Evolutionary conservation across 2,329 filamentous ascomycete species (phyloP).

Genomic region (Hypoxylon sp.): DNA sequence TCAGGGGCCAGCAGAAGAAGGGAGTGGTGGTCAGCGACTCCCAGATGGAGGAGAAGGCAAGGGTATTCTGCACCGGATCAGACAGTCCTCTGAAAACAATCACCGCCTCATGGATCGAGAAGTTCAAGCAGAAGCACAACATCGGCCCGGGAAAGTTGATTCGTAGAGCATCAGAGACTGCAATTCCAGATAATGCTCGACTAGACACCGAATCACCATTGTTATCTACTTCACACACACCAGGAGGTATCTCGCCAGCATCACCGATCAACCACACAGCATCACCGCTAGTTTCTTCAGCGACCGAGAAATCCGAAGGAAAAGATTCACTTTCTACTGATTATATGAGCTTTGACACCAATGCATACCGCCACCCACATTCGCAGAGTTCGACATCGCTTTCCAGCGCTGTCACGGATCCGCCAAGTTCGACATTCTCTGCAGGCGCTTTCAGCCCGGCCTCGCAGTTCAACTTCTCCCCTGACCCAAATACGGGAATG

Average conservation of each 20-base stretch:
- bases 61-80: slow-evolving; percentile 77
- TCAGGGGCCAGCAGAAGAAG: slow-evolving; percentile 79
- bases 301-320: slow-evolving; percentile 74
- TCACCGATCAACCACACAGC: slow-evolving; percentile 70
- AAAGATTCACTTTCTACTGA: slow-evolving; percentile 64
- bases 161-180: slow-evolving; percentile 70
- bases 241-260: slow-evolving; percentile 73
- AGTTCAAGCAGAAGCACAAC: slow-evolving; percentile 91
- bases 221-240: slow-evolving; percentile 67
- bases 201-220: slow-evolving; percentile 62
- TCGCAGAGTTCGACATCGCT: slow-evolving; percentile 74
- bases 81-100: slow-evolving; percentile 77
- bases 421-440: slow-evolving; percentile 72
- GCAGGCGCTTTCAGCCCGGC: slow-evolving; percentile 76
- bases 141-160: slow-evolving; percentile 59
- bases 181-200: slow-evolving; percentile 73
- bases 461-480: slow-evolving; percentile 77
- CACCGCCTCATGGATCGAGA: slow-evolving; percentile 85
- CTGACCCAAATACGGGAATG: slow-evolving; percentile 73
- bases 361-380: slow-evolving; percentile 67
- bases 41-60: slow-evolving; percentile 85
- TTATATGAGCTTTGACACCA: slow-evolving; percentile 66
- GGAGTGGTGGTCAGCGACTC: slow-evolving; percentile 78
- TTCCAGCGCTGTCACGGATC: slow-evolving; percentile 72
- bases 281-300: slow-evolving; percentile 75